These are phyloP conservation scores for Citeromyces matritensis DNA, from an alignment of 805 yeast species.

Conservation along the genomic window DNA sequence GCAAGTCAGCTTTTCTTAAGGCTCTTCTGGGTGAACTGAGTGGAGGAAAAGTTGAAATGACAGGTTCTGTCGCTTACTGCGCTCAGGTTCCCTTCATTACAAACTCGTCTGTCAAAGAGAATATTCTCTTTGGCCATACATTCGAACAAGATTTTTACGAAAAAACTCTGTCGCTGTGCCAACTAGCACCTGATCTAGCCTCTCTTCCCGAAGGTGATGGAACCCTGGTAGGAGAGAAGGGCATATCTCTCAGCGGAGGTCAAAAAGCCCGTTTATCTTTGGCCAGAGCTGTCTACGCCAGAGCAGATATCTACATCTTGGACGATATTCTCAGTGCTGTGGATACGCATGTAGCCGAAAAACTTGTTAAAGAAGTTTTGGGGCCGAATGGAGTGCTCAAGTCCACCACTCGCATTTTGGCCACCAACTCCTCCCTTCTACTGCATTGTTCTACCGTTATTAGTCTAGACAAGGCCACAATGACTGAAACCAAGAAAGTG, in stretches of 20 bases:
- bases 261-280: slow-evolving; percentile 87
- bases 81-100: slow-evolving; percentile 93
- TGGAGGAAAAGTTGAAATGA: slow-evolving; percentile 55
- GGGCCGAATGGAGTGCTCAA: slow-evolving; percentile 70
- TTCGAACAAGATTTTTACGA: slow-evolving; percentile 71
- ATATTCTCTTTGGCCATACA: slow-evolving; percentile 74
- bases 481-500: slow-evolving; percentile 46
- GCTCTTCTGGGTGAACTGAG: slow-evolving; percentile 71
- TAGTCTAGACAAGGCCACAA: slow-evolving; percentile 49
- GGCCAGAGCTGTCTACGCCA: slow-evolving; percentile 87
- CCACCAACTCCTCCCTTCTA: slow-evolving; percentile 79
- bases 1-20: slow-evolving; percentile 74
- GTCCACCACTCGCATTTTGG: slow-evolving; percentile 61
- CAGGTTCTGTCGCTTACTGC: slow-evolving; percentile 77
- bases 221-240: slow-evolving; percentile 92
- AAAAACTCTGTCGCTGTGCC: slow-evolving; percentile 75
- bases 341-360: slow-evolving; percentile 88
- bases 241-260: slow-evolving; percentile 89
- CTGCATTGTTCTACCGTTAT: slow-evolving; percentile 61
- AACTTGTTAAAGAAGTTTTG: slow-evolving; percentile 66
- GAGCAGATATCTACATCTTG: slow-evolving; percentile 76
- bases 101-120: slow-evolving; percentile 83
- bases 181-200: slow-evolving; percentile 59
- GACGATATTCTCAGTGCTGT: slow-evolving; percentile 94
- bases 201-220: slow-evolving; percentile 73